Evolutionary conservation across 225 moss, liverwort and hornwort genomes (phyloP), one percentile per base, ranked within the genome.

Genomic region (Sphagnum contortum): DNA sequence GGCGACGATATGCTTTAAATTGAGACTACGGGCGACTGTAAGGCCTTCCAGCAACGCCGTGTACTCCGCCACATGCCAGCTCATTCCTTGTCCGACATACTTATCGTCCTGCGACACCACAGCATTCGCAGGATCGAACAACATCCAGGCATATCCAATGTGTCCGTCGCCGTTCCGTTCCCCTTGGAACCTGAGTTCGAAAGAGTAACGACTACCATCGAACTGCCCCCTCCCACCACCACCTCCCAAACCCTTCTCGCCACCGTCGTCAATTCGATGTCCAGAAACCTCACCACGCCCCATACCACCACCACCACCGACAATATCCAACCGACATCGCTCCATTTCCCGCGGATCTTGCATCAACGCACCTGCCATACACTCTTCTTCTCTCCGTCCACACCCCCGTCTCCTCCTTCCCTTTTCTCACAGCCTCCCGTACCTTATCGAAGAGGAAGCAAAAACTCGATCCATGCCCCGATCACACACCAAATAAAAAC

Each of bases 41-140:
- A 92, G 80, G 12, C 89, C 89, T 48, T 73, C 80, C 9, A 87
- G 72, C 72, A 92, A 68, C 55, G 89, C 87, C 10, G 70, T 81
- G 59, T 89, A 92, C 63, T 89, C 82, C 48, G 81, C 89, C 13
- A 64, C 68, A 69, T 71, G 75, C 59, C 72, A 70, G 61, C 77
- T 75, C 59, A 80, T 61, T 8, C 80, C 79, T 9, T 62, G 57
- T 57, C 84, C 89, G 10, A 87, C 57, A 68, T 68, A 73, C 68
- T 85, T 85, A 66, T 78, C 83, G 71, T 76, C 72, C 69, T 80
- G 79, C 71, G 77, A 75, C 68, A 89, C 48, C 57, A 87, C 81
- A 11, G 74, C 74, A 55, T 72, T 67, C n/a, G 9, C 47, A 9
- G 66, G 71, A 68, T 89, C 87, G 61, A 69, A 74, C 73, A 92